Evolutionary conservation across 768 basidiomycete genomes (phyloP).

Genomic region (Piloderma croceum): DNA sequence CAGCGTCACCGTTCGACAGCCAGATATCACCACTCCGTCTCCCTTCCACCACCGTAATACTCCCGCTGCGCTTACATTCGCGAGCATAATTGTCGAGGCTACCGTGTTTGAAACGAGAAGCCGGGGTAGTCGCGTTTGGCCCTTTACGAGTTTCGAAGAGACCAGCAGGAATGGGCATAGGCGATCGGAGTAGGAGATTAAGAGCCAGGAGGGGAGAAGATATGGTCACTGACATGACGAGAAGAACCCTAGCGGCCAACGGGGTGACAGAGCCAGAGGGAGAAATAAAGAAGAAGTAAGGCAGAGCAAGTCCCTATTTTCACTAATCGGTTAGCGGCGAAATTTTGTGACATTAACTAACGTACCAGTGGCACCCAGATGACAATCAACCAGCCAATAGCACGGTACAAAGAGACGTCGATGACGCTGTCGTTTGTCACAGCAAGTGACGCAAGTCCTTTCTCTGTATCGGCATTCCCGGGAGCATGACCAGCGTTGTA

Average conservation of each 20-base stretch:
- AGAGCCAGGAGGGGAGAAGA: conserved; percentile 64
- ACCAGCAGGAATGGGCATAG: conserved; percentile 61
- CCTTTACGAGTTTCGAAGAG: conserved; percentile 51
- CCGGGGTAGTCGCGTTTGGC: conserved; percentile 40
- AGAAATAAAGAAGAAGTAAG: conserved; percentile 49
- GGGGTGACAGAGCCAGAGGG: conserved; percentile 35
- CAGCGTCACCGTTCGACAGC: conserved; percentile 67
- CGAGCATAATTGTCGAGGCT: conserved; percentile 9
- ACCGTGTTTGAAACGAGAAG: conserved; percentile 37
- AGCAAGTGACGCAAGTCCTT: conserved; percentile 43
- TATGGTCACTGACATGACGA: conserved; percentile 59
- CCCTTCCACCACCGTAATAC: conserved; percentile 60
- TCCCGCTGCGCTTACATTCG: conserved; percentile 60
- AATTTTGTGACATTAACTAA: conserved; percentile 10
- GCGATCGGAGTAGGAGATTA: conserved; percentile 54
- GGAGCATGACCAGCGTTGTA: conserved; percentile 63
- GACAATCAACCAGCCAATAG: conserved; percentile 57
- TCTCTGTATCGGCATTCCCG: conserved; percentile 43
- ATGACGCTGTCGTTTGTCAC: conserved; percentile 40
- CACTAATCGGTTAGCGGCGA: no score
- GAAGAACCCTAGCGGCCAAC: conserved; percentile 39
- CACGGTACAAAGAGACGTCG: conserved; percentile 50
- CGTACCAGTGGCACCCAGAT: conserved; percentile 70
- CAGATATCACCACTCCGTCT: conserved; percentile 72
- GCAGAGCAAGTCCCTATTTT: conserved; percentile 51